Base-by-base conservation (phyloP, 257 asterid species). In the Penstemon barbatus region DNA sequence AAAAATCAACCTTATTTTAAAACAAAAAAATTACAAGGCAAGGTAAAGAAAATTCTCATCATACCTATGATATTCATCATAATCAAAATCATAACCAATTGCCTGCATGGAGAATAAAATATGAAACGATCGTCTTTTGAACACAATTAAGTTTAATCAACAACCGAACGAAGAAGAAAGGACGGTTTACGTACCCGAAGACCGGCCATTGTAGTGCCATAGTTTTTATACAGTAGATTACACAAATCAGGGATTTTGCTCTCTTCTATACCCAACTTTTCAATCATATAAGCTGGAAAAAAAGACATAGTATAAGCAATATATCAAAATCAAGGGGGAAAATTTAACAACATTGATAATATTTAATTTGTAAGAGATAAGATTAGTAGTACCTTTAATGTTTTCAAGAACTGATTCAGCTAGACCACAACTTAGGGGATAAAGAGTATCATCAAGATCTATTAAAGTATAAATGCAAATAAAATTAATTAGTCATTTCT, bases 141-240 rank as follows among this genome's bases (percentile, higher is more conserved):
- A 53, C 12, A 11, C 53, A 68, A 57, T 4, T 52, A 36, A 15
- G 41, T 13, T n/a, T n/a, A 46, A 12, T 6, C 4, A 5, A 61
- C 45, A 67, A 42, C 5, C n/a, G 4, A 18, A 64, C 12, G 46
- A 51, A 54, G 68, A 9, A 53, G 8, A 45, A 54, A 39, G n/a
- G 18, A 15, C 18, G 18, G 18, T 83, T 73, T 76, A 93, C 33
- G 33, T 25, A 25, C 99, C 85, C 97, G 77, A 58, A 94, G 99
- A 66, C 99, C 99, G 0, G 99, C 97, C 99, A 94, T 91, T 66
- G 99, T 91, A 36, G 97, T 94, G 65, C 97, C 99, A 67, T 94
- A 94, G 71, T 91, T 86, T 77, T 86, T 91, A 71, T 91, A 94
- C 61, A 89, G 79, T 36, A 89, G 78, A 81, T 89, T 74, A 56